Evolutionary conservation across 83 land plant species (phyloP), one percentile per base, ranked within the genome.

Genomic region (Isoetes engelmannii): DNA sequence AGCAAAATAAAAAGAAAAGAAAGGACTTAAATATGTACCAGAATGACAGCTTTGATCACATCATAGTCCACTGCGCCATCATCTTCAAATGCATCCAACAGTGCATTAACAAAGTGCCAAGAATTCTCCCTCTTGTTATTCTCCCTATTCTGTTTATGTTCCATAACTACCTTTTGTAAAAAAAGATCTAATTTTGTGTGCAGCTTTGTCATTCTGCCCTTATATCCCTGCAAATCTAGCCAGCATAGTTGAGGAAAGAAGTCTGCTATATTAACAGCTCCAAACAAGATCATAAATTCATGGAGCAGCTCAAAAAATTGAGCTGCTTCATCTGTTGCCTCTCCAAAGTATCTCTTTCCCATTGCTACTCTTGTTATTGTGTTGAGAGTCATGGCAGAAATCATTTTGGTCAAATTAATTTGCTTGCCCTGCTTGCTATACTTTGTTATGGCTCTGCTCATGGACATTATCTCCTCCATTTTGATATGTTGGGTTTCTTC

Each of bases 261-360:
- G 41, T 74, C 77, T 17, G 48, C 72, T 4, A 68, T 19, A 13
- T 18, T 37, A 13, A 74, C 57, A 6, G 65, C 77, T 19, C 60
- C 54, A 7, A 17, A 18, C 6, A 19, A 15, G 21, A 47, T 15
- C 4, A 59, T 3, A 1, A 19, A 2, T 0, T 48, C 58, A 7
- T 47, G 46, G 13, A 69, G 4, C 0, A 42, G 5, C 9, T 1
- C 8, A 9, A 47, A 18, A 48, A 58, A 74, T 18, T 5, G 7
- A 6, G 37, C 0, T 28, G 37, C 37, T 28, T 28, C 37, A 28
- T 28, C 37, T 28, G 37, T 28, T 28, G 41, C 73, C 42, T 46
- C 15, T 17, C 61, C 12, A 43, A 67, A 37, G 37, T 46, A 37
- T 45, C 47, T 69, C 44, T 54, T 45, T 4, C 77, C 77, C n/a